Evolutionary conservation across 768 basidiomycete genomes (phyloP), one percentile per base, ranked within the genome.

Genomic region (Cystofilobasidium capitatum): DNA sequence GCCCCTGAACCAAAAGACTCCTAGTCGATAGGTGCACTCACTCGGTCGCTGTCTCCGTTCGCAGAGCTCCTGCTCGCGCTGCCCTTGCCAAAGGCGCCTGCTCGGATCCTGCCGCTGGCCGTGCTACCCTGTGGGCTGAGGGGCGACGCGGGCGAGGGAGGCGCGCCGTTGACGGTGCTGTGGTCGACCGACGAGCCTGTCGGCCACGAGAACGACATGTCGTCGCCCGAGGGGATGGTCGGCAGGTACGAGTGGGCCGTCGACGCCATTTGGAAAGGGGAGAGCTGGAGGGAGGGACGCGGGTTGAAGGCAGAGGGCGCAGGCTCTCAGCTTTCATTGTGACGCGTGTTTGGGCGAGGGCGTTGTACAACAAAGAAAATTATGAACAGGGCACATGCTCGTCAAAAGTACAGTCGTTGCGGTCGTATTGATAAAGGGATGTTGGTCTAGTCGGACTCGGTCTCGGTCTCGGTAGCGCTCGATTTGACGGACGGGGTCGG

Each of bases 221-320:
- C n/a, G n/a, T n/a, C 51, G 51, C 51, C 63, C 35, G 63, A 64
- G 8, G 49, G 63, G 20, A 64, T 64, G 1, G 51, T 55, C 24
- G 51, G 51, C 17, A 64, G 63, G 51, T 57, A 44, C 1, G 63
- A 36, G 0, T 51, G 63, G 39, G 51, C 22, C 51, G 51, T 8
- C n/a, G n/a, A n/a, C n/a, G n/a, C n/a, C n/a, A n/a, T n/a, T n/a
- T n/a, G n/a, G n/a, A n/a, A n/a, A n/a, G n/a, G n/a, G n/a, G n/a
- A n/a, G n/a, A n/a, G n/a, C n/a, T n/a, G n/a, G n/a, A n/a, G n/a
- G n/a, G n/a, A n/a, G n/a, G n/a, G n/a, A n/a, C n/a, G n/a, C n/a
- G n/a, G n/a, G n/a, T n/a, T n/a, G n/a, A n/a, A n/a, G n/a, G n/a
- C n/a, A n/a, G n/a, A n/a, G n/a, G n/a, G n/a, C n/a, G n/a, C n/a